Base-by-base conservation (phyloP, 306 rosid species). In the Quercus aquifolioides region DNA sequence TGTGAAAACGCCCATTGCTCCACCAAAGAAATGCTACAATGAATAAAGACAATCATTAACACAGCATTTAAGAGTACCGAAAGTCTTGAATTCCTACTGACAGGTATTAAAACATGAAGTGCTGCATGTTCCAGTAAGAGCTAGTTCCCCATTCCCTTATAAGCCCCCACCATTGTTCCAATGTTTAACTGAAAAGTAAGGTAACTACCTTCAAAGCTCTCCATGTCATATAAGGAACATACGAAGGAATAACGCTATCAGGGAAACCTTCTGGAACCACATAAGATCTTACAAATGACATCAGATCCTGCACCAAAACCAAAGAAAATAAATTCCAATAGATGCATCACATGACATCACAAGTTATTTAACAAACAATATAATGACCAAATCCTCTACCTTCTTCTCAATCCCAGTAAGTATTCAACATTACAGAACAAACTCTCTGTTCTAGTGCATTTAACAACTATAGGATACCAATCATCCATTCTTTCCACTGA, bases 1-100 rank as follows among this genome's bases (percentile, higher is more conserved):
- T 1, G 99, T 95, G 88, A 95, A 95, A 81, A 95, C 99, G 17
- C 99, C 97, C 98, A 95, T 95, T n/a, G 99, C 99, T 71, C 99
- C 99, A 46, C 99, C 99, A 73, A 95, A 95, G 78, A 95, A 95
- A 84, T 93, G 99, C 94, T 94, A 78, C 71, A 78, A 75, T 6
- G 25, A 69, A 19, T 35, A 79, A 38, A 18, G 9, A 28, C 23
- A 82, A 26, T 33, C 23, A 59, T 33, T 49, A 28, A 26, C 25
- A 65, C 14, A 76, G 75, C 55, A 75, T 70, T 78, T 28, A 26
- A 0, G 18, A 54, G 10, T 0, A 46, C 65, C 77, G 3, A 76
- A 54, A 62, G 71, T 19, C 18, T 17, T 65, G 23, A 28, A 31
- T 18, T 46, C 71, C n/a, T 13, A 3, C 15, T 5, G 41, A 8